These are phyloP conservation scores for Rubus idaeus DNA, from an alignment of 306 rosid species.

Conservation along the genomic window DNA sequence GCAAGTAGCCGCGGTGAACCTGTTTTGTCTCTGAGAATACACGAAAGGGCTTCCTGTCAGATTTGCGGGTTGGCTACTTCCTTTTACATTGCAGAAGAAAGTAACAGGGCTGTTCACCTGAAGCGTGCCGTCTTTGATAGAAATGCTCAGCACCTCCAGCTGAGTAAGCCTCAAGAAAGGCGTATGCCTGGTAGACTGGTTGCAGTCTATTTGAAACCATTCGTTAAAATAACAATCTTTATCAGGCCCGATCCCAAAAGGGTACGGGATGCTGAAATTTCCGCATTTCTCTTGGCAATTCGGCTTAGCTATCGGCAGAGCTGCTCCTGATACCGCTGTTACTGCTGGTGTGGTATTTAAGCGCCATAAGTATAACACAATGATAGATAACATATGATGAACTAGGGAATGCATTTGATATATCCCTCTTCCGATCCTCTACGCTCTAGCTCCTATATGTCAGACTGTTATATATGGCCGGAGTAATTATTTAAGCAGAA, in stretches of 20 bases:
- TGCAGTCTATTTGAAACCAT: conserved; percentile 21
- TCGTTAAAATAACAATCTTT: conserved; percentile 6
- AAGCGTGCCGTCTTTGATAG: background rate
- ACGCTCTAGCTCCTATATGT: background rate
- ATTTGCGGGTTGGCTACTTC: background rate
- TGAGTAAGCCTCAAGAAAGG: conserved; percentile 5
- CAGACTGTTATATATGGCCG: background rate
- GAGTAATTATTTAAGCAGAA: background rate
- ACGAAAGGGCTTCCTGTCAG: conserved; percentile 28
- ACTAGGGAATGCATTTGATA: background rate
- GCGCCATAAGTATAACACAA: background rate
- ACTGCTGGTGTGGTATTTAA: background rate
- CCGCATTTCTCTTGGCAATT: conserved; percentile 1
- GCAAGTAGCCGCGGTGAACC: conserved; percentile 28
- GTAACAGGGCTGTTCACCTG: conserved; percentile 6
- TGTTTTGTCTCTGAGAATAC: conserved; percentile 11
- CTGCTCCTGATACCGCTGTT: background rate
- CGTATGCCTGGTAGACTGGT: background rate
- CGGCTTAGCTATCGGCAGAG: background rate
- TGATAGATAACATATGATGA: background rate
- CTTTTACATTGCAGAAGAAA: background rate
- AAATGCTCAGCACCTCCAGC: conserved; percentile 15
- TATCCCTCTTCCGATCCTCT: background rate
- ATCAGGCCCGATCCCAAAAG: conserved; percentile 17
- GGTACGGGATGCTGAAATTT: conserved; percentile 9